A percentile compares a stretch with the other conserved stretches of the same genome.
phyloP scores from a whole-genome alignment of 163 green algal species.

The Scenedesmus sp. region DNA sequence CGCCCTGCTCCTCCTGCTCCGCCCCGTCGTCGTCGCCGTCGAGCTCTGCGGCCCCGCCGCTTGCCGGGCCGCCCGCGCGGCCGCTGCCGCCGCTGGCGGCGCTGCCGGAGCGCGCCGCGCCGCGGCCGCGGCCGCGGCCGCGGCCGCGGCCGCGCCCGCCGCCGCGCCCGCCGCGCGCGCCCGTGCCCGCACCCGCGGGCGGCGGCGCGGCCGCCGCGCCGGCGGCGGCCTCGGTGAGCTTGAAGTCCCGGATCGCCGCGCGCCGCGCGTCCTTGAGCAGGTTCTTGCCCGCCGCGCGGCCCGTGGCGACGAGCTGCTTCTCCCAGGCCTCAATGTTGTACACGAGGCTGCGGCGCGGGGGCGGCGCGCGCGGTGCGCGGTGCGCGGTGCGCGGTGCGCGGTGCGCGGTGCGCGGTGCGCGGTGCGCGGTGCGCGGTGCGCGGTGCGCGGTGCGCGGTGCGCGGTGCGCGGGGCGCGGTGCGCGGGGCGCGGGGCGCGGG shows the following conservation, averaged over 20 bases:
- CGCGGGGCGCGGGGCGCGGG: too few species aligned
- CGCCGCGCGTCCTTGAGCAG: constrained; percentile 55
- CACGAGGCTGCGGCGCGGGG: too few species aligned
- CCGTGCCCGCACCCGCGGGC: not conserved
- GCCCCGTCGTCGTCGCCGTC: constrained; percentile 6
- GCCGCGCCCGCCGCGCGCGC: not conserved
- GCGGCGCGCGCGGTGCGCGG: too few species aligned
- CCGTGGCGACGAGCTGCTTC: constrained; percentile 26
- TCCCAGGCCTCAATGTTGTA: constrained; percentile 52
- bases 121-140: not conserved
- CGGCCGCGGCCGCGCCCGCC: not conserved
- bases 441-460: too few species aligned
- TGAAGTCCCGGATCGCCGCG: constrained; percentile 54
- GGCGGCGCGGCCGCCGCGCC: not conserved
- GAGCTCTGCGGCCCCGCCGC: not conserved
- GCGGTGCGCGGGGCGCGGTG: too few species aligned
- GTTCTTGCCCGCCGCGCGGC: constrained; percentile 41
- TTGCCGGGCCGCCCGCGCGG: not conserved
- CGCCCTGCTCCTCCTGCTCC: not conserved
- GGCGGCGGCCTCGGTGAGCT: constrained; percentile 40
- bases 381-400: too few species aligned
- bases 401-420: too few species aligned
- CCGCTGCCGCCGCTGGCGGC: not conserved
- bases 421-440: too few species aligned
- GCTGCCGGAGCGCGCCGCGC: not conserved